These are phyloP conservation scores for Gleditsia sinensis DNA, from an alignment of 306 rosid genomes.

Conservation along the genomic window DNA sequence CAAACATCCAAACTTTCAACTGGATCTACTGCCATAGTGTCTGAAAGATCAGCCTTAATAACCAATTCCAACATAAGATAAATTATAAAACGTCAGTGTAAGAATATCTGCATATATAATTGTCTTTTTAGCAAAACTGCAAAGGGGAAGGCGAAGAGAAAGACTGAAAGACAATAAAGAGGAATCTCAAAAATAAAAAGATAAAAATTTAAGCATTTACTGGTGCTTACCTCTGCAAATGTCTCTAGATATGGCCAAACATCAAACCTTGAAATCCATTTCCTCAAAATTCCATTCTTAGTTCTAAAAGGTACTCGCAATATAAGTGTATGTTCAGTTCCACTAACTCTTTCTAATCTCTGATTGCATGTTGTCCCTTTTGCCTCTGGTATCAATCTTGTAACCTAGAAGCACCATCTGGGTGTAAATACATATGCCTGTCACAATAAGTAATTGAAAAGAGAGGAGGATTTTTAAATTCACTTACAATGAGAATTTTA, in stretches of 20 bases:
- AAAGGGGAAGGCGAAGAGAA: background rate
- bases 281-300: slow-evolving; percentile 59
- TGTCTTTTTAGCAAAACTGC: background rate
- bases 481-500: slow-evolving; percentile 66
- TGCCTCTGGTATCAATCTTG: slow-evolving; percentile 72
- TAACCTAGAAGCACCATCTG: slow-evolving; percentile 46
- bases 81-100: background rate
- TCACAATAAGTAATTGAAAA: background rate
- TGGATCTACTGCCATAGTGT: background rate
- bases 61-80: background rate
- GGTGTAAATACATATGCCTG: slow-evolving; percentile 4
- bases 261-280: slow-evolving; percentile 88
- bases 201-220: background rate
- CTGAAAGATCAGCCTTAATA: background rate
- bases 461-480: background rate
- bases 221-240: slow-evolving; percentile 61
- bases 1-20: slow-evolving; percentile 1
- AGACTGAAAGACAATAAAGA: background rate
- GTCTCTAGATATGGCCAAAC: slow-evolving; percentile 82
- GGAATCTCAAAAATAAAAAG: background rate
- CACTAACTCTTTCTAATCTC: slow-evolving; percentile 65
- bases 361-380: slow-evolving; percentile 80
- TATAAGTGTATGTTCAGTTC: slow-evolving; percentile 63
- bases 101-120: background rate
- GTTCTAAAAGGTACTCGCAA: slow-evolving; percentile 76